A percentile compares a stretch with the other conserved stretches of the same genome.
phyloP scores from a whole-genome alignment of 208 protist genomes.

The Acanthamoeba lugdunensis region DNA sequence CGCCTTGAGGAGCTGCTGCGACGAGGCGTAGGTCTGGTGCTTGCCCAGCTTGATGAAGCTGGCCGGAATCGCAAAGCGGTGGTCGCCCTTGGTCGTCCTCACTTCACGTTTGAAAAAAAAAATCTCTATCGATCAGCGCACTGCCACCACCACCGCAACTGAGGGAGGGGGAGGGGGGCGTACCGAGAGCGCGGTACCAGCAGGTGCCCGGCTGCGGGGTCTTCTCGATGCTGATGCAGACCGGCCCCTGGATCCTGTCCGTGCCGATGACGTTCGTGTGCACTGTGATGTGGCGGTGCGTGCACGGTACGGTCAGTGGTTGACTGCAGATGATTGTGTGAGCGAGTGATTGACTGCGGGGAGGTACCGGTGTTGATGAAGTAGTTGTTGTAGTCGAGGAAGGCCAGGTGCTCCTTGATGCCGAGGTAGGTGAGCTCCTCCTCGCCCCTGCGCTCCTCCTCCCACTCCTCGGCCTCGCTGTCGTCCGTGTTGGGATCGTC shows the following conservation, averaged over 20 bases:
- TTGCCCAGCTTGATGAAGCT: conserved; percentile 51
- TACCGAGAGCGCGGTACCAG: conserved; percentile 39
- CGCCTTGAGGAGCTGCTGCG: conserved; percentile 29
- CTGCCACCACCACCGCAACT: too few relatives aligned
- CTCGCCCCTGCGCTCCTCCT: conserved; percentile 41
- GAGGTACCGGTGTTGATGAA: conserved; percentile 41
- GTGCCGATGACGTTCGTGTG: conserved; percentile 54
- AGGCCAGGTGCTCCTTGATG: conserved; percentile 56
- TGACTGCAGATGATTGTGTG: neutral
- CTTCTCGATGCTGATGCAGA: conserved; percentile 40
- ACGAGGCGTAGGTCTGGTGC: conserved; percentile 2
- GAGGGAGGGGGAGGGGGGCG: neutral
- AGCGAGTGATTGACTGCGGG: neutral
- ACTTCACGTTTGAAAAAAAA: neutral
- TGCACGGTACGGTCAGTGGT: too few relatives aligned
- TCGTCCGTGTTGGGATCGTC: conserved; percentile 21
- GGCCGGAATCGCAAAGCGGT: conserved; percentile 38
- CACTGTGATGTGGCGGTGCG: neutral
- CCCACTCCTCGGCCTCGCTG: conserved; percentile 63
- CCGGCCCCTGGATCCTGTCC: conserved; percentile 1
- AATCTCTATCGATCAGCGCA: too few relatives aligned
- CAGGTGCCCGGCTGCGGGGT: neutral
- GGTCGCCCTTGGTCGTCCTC: conserved; percentile 37
- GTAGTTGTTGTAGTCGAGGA: conserved; percentile 71
- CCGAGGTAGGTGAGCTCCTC: conserved; percentile 47